Conservation (phyloP, 257 asterid species). For the Solanum chiquidenum region DNA sequence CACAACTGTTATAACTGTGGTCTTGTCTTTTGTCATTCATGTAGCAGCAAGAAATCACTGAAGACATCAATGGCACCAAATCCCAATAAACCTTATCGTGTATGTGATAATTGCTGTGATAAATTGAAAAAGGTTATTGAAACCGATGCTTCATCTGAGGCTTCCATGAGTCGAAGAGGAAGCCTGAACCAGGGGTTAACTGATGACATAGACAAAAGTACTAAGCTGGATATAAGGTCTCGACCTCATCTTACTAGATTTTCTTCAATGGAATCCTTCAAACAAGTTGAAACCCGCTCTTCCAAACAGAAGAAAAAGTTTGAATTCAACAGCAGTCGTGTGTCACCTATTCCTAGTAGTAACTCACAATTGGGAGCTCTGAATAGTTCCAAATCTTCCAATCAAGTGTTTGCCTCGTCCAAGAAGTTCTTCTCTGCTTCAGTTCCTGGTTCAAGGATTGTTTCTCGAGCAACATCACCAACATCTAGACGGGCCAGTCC, state of each 20-base stretch:
- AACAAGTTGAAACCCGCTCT: slow-evolving; percentile 68
- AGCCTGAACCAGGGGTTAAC: slow-evolving; percentile 52
- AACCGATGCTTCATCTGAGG: slow-evolving; percentile 55
- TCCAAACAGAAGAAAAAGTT: slow-evolving; percentile 78
- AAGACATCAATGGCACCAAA: slow-evolving; percentile 93
- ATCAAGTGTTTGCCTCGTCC: slow-evolving; percentile 85
- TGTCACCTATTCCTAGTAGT: slow-evolving; percentile 89
- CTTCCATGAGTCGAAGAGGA: slow-evolving; percentile 60
- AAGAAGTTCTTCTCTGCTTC: slow-evolving; percentile 95
- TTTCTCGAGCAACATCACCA: slow-evolving; percentile 97
- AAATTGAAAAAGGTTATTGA: slow-evolving; percentile 69
- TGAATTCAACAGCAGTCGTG: slow-evolving; percentile 86
- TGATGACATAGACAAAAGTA: slow-evolving; percentile 49
- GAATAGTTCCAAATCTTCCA: slow-evolving; percentile 68
- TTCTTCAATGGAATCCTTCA: slow-evolving; percentile 79
- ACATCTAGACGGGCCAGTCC: slow-evolving; percentile 85
- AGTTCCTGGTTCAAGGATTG: slow-evolving; percentile 97
- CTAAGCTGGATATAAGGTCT: slow-evolving; percentile 45
- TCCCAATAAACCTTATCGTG: slow-evolving; percentile 84
- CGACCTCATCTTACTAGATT: slow-evolving; percentile 70
- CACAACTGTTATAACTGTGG: slow-evolving; percentile 96
- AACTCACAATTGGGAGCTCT: slow-evolving; percentile 74
- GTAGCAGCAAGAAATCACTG: slow-evolving; percentile 86
- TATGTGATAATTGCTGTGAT: slow-evolving; percentile 66
- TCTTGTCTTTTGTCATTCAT: slow-evolving; percentile 79